Evolutionary conservation across 257 asterid genomes (phyloP).

Genomic region (Fraxinus americana): DNA sequence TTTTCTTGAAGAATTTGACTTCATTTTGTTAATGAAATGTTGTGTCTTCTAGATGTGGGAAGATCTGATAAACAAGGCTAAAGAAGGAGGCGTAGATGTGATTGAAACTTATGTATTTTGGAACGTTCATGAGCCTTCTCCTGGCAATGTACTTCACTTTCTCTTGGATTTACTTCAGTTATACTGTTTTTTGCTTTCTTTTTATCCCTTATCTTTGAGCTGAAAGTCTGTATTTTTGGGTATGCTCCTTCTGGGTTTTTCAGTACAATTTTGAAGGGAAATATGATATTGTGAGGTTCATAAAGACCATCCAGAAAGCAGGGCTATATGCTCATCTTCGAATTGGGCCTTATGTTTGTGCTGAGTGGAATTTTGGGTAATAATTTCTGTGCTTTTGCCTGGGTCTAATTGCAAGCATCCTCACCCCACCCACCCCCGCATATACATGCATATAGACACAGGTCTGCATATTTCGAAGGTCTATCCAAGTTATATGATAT

Average conservation of each 20-base stretch:
- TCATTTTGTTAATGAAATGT: conserved; percentile 12
- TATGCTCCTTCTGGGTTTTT: conserved; percentile 29
- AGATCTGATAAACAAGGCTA: conserved; percentile 83
- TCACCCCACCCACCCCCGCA: not conserved
- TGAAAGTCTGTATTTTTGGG: conserved; percentile 14
- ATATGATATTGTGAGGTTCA: conserved; percentile 79
- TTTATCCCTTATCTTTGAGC: conserved; percentile 7
- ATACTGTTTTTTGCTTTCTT: conserved; percentile 12
- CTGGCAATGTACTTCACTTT: conserved; percentile 61
- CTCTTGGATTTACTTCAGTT: conserved; percentile 14
- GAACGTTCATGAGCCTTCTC: conserved; percentile 87
- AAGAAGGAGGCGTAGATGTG: conserved; percentile 86
- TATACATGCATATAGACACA: not conserved
- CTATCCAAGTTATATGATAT: not conserved
- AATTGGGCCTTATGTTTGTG: conserved; percentile 95
- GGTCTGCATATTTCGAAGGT: not conserved
- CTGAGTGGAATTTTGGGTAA: conserved; percentile 96
- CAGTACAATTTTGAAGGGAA: conserved; percentile 92
- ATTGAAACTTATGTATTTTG: conserved; percentile 89
- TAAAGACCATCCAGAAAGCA: conserved; percentile 75
- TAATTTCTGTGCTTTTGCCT: conserved; percentile 5
- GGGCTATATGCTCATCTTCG: conserved; percentile 85
- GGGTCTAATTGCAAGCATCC: conserved; percentile 29
- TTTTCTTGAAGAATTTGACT: not conserved
- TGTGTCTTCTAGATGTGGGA: conserved; percentile 76